phyloP scores from a whole-genome alignment of 371 early-diverging fungal genomes.

The Mucor mucedo region DNA sequence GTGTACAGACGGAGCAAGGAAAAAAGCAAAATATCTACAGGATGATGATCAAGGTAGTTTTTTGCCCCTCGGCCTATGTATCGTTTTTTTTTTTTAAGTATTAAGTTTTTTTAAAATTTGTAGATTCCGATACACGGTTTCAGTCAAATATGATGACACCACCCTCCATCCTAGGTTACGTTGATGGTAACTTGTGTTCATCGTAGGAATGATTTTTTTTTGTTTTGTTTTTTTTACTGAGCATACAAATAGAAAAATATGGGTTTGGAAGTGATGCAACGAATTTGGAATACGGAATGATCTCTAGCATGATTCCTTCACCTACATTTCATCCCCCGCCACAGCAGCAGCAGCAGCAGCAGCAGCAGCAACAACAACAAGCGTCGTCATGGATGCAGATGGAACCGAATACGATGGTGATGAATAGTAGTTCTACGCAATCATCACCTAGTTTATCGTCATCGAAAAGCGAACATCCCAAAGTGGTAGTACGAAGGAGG shows the following conservation, averaged over 20 bases:
- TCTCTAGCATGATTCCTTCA: slow-evolving; percentile 73
- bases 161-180: slow-evolving; percentile 22
- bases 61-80: neutral
- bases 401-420: slow-evolving; percentile 11
- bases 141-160: slow-evolving; percentile 23
- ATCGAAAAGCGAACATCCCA: neutral
- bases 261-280: slow-evolving; percentile 80
- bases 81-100: no score
- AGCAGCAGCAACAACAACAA: slow-evolving; percentile 9
- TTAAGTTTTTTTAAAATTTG: neutral
- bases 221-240: neutral
- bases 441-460: slow-evolving; percentile 20
- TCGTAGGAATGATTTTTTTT: no score
- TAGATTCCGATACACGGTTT: slow-evolving; percentile 15
- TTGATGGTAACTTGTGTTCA: slow-evolving; percentile 20
- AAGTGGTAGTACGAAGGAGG: slow-evolving; percentile 25
- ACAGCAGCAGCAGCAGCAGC: slow-evolving; percentile 15
- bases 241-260: slow-evolving; percentile 12
- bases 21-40: slow-evolving; percentile 83
- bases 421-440: slow-evolving; percentile 6
- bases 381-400: slow-evolving; percentile 1
- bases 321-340: neutral
- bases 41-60: slow-evolving; percentile 38
- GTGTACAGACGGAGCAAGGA: slow-evolving; percentile 78
- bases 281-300: slow-evolving; percentile 77